Evolutionary conservation across 2,329 filamentous ascomycete species (phyloP).

Genomic region (Thelonectria blattea): DNA sequence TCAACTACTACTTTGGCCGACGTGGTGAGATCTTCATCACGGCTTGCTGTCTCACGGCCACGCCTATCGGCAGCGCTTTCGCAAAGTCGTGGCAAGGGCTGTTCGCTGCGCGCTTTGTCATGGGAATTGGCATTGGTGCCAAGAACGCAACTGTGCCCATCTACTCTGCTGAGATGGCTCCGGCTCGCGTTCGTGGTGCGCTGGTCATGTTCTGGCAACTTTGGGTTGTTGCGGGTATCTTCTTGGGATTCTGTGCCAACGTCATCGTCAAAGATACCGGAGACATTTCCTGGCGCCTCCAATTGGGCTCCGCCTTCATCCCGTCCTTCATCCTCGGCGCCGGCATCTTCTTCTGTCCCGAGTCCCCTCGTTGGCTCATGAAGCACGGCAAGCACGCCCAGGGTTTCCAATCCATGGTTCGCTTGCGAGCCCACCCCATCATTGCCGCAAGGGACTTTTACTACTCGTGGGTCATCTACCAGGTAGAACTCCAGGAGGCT

Average conservation of each 20-base stretch:
- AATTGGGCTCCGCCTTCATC: conserved; percentile 64
- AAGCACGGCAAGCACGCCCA: conserved; percentile 65
- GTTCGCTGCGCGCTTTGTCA: conserved; percentile 68
- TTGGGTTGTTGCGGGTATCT: conserved; percentile 45
- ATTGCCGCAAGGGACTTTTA: conserved; percentile 65
- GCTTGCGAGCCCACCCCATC: conserved; percentile 57
- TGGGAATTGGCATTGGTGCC: conserved; percentile 72
- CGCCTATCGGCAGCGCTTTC: conserved; percentile 55
- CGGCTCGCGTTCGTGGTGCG: conserved; percentile 70
- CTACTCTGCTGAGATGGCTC: conserved; percentile 75
- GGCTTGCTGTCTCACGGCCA: conserved; percentile 49
- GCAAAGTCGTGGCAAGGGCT: conserved; percentile 70
- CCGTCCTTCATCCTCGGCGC: conserved; percentile 58
- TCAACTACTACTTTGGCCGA: conserved; percentile 69
- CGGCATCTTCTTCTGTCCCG: conserved; percentile 68
- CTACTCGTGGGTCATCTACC: conserved; percentile 48
- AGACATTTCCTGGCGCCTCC: conserved; percentile 64
- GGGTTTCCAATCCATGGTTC: conserved; percentile 60
- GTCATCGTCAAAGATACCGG: conserved; percentile 59
- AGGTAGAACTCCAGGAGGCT: conserved; percentile 41
- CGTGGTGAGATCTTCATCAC: conserved; percentile 70
- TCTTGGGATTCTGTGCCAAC: conserved; percentile 58
- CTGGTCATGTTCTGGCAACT: conserved; percentile 79
- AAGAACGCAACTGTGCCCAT: conserved; percentile 71
- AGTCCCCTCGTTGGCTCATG: conserved; percentile 67